Percentiles rank a stretch among this genome's conserved stretches.
These are phyloP conservation scores for Botrytis pseudocinerea DNA, from an alignment of 2,329 filamentous ascomycete genomes.

Conservation along the genomic window DNA sequence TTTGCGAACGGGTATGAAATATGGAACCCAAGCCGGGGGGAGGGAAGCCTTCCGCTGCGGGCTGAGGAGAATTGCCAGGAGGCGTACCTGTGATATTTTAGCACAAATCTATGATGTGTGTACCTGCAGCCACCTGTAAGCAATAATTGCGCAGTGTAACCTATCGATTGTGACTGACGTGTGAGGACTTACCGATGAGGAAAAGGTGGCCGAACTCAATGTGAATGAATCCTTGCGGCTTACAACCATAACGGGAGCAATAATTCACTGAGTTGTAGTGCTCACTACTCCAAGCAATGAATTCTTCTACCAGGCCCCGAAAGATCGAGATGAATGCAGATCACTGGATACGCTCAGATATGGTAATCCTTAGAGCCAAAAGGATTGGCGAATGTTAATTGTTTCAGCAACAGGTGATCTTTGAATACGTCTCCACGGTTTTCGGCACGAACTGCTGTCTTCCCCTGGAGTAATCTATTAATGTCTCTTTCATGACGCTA, in stretches of 20 bases:
- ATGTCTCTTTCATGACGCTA: background rate
- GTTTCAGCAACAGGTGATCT: background rate
- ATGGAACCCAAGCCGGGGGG: background rate
- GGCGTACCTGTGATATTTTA: background rate
- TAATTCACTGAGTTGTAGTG: background rate
- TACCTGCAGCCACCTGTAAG: background rate
- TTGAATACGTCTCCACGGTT: background rate
- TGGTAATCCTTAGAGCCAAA: background rate
- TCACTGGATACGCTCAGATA: background rate
- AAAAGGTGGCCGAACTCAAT: background rate
- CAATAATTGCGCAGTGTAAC: background rate
- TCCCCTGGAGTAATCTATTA: background rate
- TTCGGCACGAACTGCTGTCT: background rate
- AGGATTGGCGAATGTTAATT: conserved; percentile 3
- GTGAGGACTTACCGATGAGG: background rate
- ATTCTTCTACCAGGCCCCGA: background rate
- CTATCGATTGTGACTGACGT: conserved; percentile 1
- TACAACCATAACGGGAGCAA: background rate
- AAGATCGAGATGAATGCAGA: background rate
- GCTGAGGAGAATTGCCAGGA: background rate
- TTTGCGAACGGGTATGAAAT: background rate
- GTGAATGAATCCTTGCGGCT: conserved; percentile 12
- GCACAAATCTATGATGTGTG: background rate
- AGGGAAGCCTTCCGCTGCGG: background rate
- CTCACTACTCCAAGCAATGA: background rate